These are phyloP conservation scores for Agapanthus africanus DNA, from an alignment of 106 monocot genomes.

Conservation along the genomic window DNA sequence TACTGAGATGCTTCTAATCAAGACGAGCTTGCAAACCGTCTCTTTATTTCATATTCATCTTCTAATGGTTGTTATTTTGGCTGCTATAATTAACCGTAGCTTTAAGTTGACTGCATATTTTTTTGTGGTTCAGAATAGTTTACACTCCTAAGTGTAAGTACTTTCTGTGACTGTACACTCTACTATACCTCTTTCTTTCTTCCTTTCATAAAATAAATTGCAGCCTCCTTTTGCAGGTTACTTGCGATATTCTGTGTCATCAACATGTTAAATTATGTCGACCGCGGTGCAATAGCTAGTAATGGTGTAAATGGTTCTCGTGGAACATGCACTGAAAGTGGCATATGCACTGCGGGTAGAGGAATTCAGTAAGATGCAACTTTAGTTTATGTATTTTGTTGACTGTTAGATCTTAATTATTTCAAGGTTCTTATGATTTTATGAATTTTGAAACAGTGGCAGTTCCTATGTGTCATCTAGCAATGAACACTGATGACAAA, in stretches of 20 bases:
- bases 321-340: slow-evolving; percentile 50
- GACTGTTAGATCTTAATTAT: neutral
- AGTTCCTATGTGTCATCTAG: neutral
- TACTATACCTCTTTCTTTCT: neutral
- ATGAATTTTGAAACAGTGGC: neutral
- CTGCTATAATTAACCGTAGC: too few species aligned
- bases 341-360: slow-evolving; percentile 60
- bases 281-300: slow-evolving; percentile 89
- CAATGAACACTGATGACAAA: neutral
- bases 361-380: slow-evolving; percentile 81
- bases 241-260: slow-evolving; percentile 83
- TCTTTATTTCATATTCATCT: too few species aligned
- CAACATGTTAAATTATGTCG: slow-evolving; percentile 93
- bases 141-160: neutral
- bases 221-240: slow-evolving; percentile 39
- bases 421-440: neutral
- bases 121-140: neutral
- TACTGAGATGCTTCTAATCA: neutral
- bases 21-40: neutral
- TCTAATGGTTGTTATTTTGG: too few species aligned
- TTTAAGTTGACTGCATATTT: neutral
- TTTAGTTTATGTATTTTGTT: neutral
- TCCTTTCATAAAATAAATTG: neutral
- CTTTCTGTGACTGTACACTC: neutral
- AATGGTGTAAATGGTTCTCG: slow-evolving; percentile 88